Base-by-base conservation (phyloP, 78 protist species). In the Bigelowiella natans region DNA sequence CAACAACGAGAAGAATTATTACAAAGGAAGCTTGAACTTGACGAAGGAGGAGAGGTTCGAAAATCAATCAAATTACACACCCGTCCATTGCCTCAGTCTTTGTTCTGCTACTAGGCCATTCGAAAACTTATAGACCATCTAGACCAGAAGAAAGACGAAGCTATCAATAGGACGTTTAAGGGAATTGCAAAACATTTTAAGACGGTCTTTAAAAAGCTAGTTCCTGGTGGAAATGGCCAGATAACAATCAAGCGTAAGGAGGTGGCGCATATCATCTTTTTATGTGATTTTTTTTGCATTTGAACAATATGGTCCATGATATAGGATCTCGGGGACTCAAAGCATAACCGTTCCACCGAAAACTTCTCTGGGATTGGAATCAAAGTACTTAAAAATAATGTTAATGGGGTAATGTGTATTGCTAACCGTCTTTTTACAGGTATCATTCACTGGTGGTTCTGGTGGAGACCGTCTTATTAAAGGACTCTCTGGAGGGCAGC, bases 401-500 rank as follows among this genome's bases (percentile, higher is more conserved):
- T n/a, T n/a, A n/a, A n/a, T n/a, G n/a, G n/a, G n/a, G n/a, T n/a
- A n/a, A n/a, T n/a, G n/a, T n/a, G n/a, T n/a, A n/a, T n/a, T n/a
- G n/a, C 73, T 18, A 39, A 37, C 51, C 11, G 37, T 85, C 38
- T 11, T 18, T 29, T 11, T 7, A 85, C 11, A 37, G 87, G 87
- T 37, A 18, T 85, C 87, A 11, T 85, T 85, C 87, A 29, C 87
- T 7, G 87, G 87, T 11, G 87, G 7, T 37, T 11, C 36, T 7
- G 51, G 38, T 11, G 87, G 87, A 18, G 87, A 85, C 11, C 84
- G 64, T 28, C 0, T 2, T 34, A 38, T 97, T 51, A 26, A 31
- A 37, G 94, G 93, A 89, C 95, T 97, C 31, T 93, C 95, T 0
- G 98, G 98, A 18, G 99, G 98, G 0, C 99, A 98, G 93, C 97